Conservation (phyloP, 2,329 filamentous ascomycete genomes). For the Xylaria sp. region DNA sequence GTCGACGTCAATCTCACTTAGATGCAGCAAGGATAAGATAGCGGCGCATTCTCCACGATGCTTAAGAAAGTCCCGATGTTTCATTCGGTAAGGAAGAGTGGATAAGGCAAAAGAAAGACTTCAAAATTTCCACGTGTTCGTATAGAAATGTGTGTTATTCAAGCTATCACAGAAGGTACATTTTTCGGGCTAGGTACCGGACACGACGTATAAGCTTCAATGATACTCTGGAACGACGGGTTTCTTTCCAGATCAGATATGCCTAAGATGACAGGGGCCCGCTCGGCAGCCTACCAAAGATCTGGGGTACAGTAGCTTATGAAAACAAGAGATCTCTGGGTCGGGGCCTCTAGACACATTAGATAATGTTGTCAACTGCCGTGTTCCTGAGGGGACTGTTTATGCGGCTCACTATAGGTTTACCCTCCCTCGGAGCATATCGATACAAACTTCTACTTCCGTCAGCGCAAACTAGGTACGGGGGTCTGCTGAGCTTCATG, state of each 20-base stretch:
- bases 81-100: constrained; percentile 44
- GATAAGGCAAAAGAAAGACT: constrained; percentile 31
- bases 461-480: constrained; percentile 23
- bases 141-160: constrained; percentile 6
- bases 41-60: constrained; percentile 41
- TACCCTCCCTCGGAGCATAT: constrained; percentile 26
- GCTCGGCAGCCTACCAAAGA: constrained; percentile 31
- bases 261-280: constrained; percentile 24
- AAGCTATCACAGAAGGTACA: constrained; percentile 4
- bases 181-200: constrained; percentile 25
- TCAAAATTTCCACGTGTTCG: constrained; percentile 31
- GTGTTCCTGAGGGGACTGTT: constrained; percentile 35
- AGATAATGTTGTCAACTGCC: constrained; percentile 34
- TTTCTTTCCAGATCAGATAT: constrained; percentile 43
- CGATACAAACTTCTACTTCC: constrained; percentile 27
- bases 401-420: constrained; percentile 36
- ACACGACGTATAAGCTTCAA: constrained; percentile 37
- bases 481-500: constrained; percentile 13
- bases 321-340: constrained; percentile 31
- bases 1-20: constrained; percentile 30
- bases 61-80: constrained; percentile 46
- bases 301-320: constrained; percentile 38
- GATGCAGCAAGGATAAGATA: constrained; percentile 28
- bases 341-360: constrained; percentile 25
- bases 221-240: constrained; percentile 44